Base-by-base conservation (phyloP, 352 stramenopile species). In the Phytophthora nicotianae region DNA sequence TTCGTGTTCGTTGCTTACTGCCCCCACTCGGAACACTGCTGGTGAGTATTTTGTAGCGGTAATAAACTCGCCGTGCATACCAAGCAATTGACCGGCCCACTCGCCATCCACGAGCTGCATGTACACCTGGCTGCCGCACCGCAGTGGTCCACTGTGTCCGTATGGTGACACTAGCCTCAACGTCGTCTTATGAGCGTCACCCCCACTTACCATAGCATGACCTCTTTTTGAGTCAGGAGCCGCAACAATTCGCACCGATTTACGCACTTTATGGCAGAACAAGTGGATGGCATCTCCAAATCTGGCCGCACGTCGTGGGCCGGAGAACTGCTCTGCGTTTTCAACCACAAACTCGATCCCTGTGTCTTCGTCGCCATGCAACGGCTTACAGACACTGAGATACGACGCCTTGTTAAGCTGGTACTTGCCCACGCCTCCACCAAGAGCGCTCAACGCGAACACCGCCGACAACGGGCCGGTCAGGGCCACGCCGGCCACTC, bases 331-430 rank as follows among this genome's bases (percentile, higher is more conserved):
- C 47, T 83, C 75, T 9, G 79, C 79, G 29, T 74, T 88, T 52
- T 91, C 74, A 29, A 91, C 66, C 1, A 85, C 47, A 49, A 91
- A 89, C 46, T 62, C 68, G 2, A 63, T 77, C 5, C 68, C 70
- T 21, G 20, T 6, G 19, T 53, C 48, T 38, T 60, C 17, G 27
- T 62, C 29, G 26, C 38, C 33, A 14, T 72, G 57, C 19, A 62
- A 38, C 0, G 74, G 60, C 41, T 82, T 81, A 53, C 62, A 72
- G 2, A 89, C 57, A 45, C 67, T 80, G 16, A 91, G 29, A 17
- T 81, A 87, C 21, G 70, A 71, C 24, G 75, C 70, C 57, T 89
- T 91, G 60, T 84, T 91, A 20, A 88, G 49, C 40, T 89, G 82
- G 54, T 89, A 88, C 68, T 83, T 87, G 49, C 77, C 75, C 7